Evolutionary conservation across 2,329 filamentous ascomycete species (phyloP), one percentile per base, ranked within the genome.

Genomic region (Tricladium varicosporioides): DNA sequence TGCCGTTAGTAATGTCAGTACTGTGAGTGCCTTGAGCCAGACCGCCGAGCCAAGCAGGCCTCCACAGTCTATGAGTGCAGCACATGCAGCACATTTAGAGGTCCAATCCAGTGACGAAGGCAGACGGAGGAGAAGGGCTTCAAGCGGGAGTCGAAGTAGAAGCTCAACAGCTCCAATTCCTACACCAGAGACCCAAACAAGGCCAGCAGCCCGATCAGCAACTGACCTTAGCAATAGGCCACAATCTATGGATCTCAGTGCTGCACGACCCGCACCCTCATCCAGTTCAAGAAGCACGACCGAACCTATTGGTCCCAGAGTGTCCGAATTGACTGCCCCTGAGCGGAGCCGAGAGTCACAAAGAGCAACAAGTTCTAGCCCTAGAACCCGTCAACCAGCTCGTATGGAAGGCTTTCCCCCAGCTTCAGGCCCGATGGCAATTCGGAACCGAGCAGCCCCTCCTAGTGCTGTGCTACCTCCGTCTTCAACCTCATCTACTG

Each of bases 121-220:
- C 16, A 69, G 73, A 14, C 71, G 75, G 47, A 76, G 83, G 56
- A 72, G 80, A 52, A 74, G 66, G 45, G 81, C 81, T 1, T 75
- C 78, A 0, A 86, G 83, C 62, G 76, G 75, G 7, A 74, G 76
- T n/a, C 79, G 83, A 50, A 74, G 76, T n/a, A 79, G 83, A 50
- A 83, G 80, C 60, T 74, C 78, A 5, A 85, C 81, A 5, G 71
- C 79, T 2, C 78, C 81, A 2, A 64, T 74, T 15, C 72, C 73
- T 51, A 70, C 75, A 1, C 69, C 76, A 43, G 67, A 75, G 27
- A 75, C 57, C 9, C 56, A 80, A 11, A 67, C 74, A 22, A 74
- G 78, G 51, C 78, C 80, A 44, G 80, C 82, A 11, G 76, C 81
- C 18, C 80, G 82, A 18, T 90, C 88, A 15, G 82, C 86, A 48